Conservation (phyloP, 176 grass and related monocot species). For the Puccinellia tenuiflora region DNA sequence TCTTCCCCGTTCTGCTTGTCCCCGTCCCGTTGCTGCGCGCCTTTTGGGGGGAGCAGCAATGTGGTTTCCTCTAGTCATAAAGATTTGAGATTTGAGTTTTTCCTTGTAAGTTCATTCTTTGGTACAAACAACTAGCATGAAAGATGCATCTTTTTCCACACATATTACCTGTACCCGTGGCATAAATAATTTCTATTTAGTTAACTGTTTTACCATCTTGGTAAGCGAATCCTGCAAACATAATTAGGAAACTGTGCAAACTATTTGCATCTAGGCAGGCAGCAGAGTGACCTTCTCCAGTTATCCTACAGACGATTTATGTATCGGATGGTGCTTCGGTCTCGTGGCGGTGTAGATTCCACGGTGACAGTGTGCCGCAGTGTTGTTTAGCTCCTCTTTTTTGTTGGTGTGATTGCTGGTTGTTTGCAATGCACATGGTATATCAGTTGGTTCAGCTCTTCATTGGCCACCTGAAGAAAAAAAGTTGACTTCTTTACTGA, state of each 20-base stretch:
- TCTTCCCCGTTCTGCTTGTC: not conserved
- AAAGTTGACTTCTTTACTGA: not conserved
- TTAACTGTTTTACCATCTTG: not conserved
- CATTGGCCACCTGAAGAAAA: not conserved
- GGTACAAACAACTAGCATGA: not conserved
- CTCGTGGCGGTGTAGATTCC: no score
- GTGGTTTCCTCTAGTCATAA: not conserved
- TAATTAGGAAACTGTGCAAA: not conserved
- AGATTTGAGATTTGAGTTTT: conserved; percentile 10
- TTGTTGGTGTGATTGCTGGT: not conserved
- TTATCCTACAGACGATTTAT: not conserved
- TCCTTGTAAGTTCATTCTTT: not conserved
- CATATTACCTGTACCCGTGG: no score
- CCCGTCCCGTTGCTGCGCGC: not conserved
- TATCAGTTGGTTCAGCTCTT: conserved; percentile 5
- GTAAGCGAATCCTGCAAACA: not conserved
- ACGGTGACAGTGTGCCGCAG: not conserved
- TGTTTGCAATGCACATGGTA: not conserved
- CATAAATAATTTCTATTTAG: no score
- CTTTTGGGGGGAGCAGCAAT: not conserved
- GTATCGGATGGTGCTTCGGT: not conserved
- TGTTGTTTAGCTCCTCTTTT: not conserved
- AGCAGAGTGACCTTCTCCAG: not conserved
- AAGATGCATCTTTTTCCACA: not conserved
- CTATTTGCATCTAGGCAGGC: not conserved